These are phyloP conservation scores for Mycena alexandri DNA, from an alignment of 768 basidiomycete species.

Conservation along the genomic window DNA sequence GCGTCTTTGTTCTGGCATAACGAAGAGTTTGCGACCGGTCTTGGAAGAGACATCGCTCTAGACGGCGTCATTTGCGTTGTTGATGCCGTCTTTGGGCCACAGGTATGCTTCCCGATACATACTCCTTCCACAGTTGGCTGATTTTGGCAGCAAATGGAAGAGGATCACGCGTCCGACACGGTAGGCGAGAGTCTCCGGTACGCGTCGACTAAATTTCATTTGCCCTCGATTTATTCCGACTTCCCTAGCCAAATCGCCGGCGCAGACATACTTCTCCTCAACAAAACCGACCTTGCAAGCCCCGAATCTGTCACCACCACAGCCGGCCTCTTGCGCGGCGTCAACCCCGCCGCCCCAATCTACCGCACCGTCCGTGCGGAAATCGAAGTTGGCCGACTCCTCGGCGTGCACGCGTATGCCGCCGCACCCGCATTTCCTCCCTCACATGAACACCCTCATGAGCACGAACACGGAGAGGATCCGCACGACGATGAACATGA, in stretches of 20 bases:
- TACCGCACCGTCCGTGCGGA: slow-evolving; percentile 77
- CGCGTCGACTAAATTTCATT: slow-evolving; percentile 32
- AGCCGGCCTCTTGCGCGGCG: slow-evolving; percentile 71
- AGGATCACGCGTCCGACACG: slow-evolving; percentile 72
- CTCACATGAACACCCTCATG: slow-evolving; percentile 42
- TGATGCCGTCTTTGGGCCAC: slow-evolving; percentile 84
- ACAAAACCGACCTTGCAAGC: slow-evolving; percentile 87
- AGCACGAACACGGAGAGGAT: slow-evolving; percentile 45
- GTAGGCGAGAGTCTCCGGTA: slow-evolving; percentile 87
- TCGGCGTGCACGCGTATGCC: slow-evolving; percentile 85
- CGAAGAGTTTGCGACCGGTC: slow-evolving; percentile 79
- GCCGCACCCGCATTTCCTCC: slow-evolving; percentile 53
- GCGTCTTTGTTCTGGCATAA: slow-evolving; percentile 91
- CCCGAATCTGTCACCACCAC: slow-evolving; percentile 58
- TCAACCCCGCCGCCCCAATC: slow-evolving; percentile 87
- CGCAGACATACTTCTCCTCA: slow-evolving; percentile 91
- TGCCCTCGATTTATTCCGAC: neutral
- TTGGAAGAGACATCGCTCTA: slow-evolving; percentile 76
- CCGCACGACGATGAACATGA: slow-evolving; percentile 50
- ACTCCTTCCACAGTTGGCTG: slow-evolving; percentile 19
- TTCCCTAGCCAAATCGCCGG: slow-evolving; percentile 88
- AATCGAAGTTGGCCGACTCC: slow-evolving; percentile 81
- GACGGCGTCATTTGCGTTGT: slow-evolving; percentile 96
- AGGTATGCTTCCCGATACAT: slow-evolving; percentile 43
- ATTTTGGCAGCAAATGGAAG: slow-evolving; percentile 82